A percentile compares a stretch with the other conserved stretches of the same genome.
Evolutionary conservation across 345 rosid genomes (phyloP).

Genomic region (Salix brachista): DNA sequence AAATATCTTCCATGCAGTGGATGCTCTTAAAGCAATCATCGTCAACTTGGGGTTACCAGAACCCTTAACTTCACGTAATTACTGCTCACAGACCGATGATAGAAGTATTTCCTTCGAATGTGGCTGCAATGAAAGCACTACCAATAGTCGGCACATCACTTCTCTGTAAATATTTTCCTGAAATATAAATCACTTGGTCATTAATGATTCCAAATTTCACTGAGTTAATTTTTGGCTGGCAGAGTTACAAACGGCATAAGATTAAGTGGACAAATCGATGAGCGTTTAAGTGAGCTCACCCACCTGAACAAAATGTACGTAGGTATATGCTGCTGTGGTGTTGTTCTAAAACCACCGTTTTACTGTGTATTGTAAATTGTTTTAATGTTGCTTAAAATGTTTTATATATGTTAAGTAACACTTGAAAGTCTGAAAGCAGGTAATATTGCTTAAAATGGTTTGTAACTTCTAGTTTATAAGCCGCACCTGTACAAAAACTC

Average conservation of each 20-base stretch:
- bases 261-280: not conserved
- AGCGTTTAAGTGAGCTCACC: not conserved
- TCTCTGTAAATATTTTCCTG: not conserved
- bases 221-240: not conserved
- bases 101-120: not conserved
- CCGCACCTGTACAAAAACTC: too few relatives aligned
- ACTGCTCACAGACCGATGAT: too few relatives aligned
- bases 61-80: too few relatives aligned
- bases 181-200: not conserved
- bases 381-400: not conserved
- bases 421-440: not conserved
- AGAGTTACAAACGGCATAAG: not conserved
- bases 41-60: not conserved
- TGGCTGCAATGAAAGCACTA: not conserved
- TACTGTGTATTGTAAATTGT: not conserved
- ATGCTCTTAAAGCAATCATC: not conserved
- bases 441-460: not conserved
- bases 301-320: not conserved
- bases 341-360: not conserved
- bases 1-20: too few relatives aligned
- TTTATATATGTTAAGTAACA: not conserved
- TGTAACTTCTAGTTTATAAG: not conserved
- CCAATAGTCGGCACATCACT: not conserved
- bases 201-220: too few relatives aligned
- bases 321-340: not conserved